Base-by-base conservation (phyloP, 2,329 filamentous ascomycete species). In the Trichoderma koningiopsis region DNA sequence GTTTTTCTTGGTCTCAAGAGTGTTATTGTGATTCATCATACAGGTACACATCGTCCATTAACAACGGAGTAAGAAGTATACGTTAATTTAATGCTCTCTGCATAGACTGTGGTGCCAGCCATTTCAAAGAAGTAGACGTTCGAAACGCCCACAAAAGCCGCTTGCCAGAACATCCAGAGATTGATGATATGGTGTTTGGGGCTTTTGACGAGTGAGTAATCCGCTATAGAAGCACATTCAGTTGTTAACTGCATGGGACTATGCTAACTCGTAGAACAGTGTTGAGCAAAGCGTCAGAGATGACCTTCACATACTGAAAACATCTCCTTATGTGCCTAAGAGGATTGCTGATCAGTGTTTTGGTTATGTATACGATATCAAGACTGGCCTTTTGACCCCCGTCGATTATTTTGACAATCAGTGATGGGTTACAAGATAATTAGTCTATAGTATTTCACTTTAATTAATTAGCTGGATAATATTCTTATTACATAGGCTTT, bases 281-380 rank as follows among this genome's bases (percentile, higher is more conserved):
- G 35, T 60, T 6, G 22, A 60, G n/a, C 24, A 60, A 60, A 60
- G 57, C 14, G 35, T 60, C 16, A 37, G 35, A 47, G 57, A 60
- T 14, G 35, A 60, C 5, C 57, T 60, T 29, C 14, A 43, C 29
- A 22, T 60, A 27, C 57, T 60, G 24, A 60, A 60, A 35, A 60
- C 35, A n/a, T 60, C 57, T 43, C 35, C 57, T 43, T 60, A 60
- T 43, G 22, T 60, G 5, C 57, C 35, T 10, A 60, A 60, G 57
- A 43, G 24, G 24, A 43, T 60, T 43, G 16, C 57, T 29, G 57
- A 60, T 43, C 14, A 60, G 3, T 60, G 22, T 43, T 60, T 60
- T 29, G 35, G 57, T 11, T 60, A 43, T 29, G 35, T 60, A 16
- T 43, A 60, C 35, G 22, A 60, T 24, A 60, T 60, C 14, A 60